A percentile compares a stretch with the other conserved stretches of the same genome.
Conservation (phyloP, 2,329 filamentous ascomycete species). For the Hypoxylon sp. region DNA sequence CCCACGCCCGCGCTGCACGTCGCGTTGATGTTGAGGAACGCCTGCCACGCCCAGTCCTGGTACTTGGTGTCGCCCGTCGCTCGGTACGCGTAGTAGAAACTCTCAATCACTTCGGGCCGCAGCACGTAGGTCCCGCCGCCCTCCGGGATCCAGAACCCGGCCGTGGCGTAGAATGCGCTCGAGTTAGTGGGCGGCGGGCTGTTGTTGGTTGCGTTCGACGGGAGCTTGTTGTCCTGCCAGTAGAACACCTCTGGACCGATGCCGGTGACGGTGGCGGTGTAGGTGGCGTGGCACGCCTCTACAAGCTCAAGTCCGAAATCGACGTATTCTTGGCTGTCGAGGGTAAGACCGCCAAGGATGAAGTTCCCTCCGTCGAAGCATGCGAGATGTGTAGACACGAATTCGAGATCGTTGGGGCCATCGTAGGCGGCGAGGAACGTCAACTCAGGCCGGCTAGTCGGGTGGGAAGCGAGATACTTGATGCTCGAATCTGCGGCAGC, state of each 20-base stretch:
- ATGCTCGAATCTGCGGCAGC: constrained; percentile 81
- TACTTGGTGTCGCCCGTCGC: constrained; percentile 80
- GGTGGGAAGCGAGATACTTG: constrained; percentile 75
- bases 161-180: constrained; percentile 69
- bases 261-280: constrained; percentile 72
- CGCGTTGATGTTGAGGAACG: constrained; percentile 74
- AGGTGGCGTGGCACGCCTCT: constrained; percentile 79
- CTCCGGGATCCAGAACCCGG: constrained; percentile 78
- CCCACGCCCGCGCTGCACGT: constrained; percentile 74
- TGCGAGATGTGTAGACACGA: constrained; percentile 69
- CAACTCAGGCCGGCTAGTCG: constrained; percentile 72
- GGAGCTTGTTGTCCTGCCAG: constrained; percentile 64
- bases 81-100: constrained; percentile 87
- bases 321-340: constrained; percentile 74
- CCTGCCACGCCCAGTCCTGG: constrained; percentile 86
- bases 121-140: constrained; percentile 70
- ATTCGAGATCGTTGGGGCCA: constrained; percentile 53
- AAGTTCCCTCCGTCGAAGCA: constrained; percentile 90
- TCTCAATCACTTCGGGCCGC: constrained; percentile 85
- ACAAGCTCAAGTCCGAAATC: constrained; percentile 80
- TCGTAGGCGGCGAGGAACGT: constrained; percentile 75
- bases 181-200: constrained; percentile 58
- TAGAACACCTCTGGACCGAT: constrained; percentile 82
- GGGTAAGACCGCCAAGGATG: constrained; percentile 80
- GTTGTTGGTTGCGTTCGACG: constrained; percentile 56